Evolutionary conservation across 208 protist species (phyloP), one percentile per base, ranked within the genome.

Genomic region (Porcisia hertigi): DNA sequence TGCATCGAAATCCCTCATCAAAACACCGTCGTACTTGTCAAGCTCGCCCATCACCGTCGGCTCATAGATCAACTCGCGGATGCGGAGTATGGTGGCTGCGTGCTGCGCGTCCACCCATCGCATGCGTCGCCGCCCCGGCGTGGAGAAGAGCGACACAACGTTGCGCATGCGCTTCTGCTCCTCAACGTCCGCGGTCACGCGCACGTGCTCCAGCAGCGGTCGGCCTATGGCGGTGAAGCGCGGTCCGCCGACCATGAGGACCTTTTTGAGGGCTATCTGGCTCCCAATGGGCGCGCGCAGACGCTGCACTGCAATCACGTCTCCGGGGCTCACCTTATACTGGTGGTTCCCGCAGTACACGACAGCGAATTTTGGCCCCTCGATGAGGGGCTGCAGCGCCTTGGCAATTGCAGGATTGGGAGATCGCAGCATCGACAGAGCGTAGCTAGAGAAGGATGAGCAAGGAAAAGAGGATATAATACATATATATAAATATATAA

Each of bases 81-180:
- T 92, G 53, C 94, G 88, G 12, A 97, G 74, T 41, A 96, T 89
- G n/a, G 89, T 97, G 0, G 88, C 94, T 8, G 90, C 85, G 77
- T 97, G 92, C 43, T 85, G 87, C 11, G 83, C 83, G 77, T 97
- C 91, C 20, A 94, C 79, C 91, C 91, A 97, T 7, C 89, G 85
- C 71, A 88, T 75, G 12, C 81, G 84, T 12, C 92, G 83, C 1
- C 90, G 77, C 12, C 91, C 92, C 0, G 88, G 86, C 11, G 87
- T 89, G n/a, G 82, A 76, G 77, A 94, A 95, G 25, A 95, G 82
- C 16, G 91, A 96, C 12, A 97, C 88, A 3, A 95, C 86, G 76
- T 96, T 96, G 49, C 93, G 90, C 90, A 96, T 91, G 16, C 88
- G 84, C 70, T 93, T 96, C 71, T 98, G 94, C 84, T 98, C 92